These are phyloP conservation scores for Candida railenensis DNA, from an alignment of 805 yeast genomes.

Conservation along the genomic window DNA sequence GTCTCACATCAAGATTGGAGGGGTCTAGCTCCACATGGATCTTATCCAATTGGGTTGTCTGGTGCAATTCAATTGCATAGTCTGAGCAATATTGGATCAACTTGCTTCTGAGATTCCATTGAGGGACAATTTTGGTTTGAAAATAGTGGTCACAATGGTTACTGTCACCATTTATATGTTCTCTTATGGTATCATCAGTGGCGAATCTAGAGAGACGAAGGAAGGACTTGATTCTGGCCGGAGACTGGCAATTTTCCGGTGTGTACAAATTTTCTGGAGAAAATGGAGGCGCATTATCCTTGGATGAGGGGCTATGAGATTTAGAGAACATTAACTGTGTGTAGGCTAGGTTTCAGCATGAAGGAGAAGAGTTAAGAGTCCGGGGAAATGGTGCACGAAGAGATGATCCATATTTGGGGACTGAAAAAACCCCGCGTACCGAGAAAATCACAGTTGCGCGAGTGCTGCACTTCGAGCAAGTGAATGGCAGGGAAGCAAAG, in stretches of 20 bases:
- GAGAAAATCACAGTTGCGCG: too few relatives aligned
- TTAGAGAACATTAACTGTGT: neutral
- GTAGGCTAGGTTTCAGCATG: too few relatives aligned
- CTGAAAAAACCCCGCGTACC: too few relatives aligned
- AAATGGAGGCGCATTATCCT: neutral
- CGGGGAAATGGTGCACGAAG: too few relatives aligned
- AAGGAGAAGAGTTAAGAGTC: too few relatives aligned
- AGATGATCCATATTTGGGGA: too few relatives aligned
- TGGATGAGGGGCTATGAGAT: neutral
- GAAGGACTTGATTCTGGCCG: constrained; percentile 35
- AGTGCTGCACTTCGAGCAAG: neutral
- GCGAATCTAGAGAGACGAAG: constrained; percentile 37
- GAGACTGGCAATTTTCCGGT: constrained; percentile 33
- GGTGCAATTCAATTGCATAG: constrained; percentile 24
- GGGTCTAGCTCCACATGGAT: neutral
- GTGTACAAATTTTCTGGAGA: constrained; percentile 14
- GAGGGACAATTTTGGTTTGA: constrained; percentile 25
- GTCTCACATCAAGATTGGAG: constrained; percentile 15
- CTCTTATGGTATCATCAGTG: constrained; percentile 39
- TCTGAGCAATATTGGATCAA: constrained; percentile 30
- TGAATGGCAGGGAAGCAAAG: neutral
- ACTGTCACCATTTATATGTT: constrained; percentile 33
- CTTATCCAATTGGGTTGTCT: constrained; percentile 9
- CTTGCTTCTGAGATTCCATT: constrained; percentile 34
- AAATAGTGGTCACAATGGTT: constrained; percentile 30